These are phyloP conservation scores for Abortiporus biennis DNA, from an alignment of 1,284 basidiomycete species.

Conservation along the genomic window DNA sequence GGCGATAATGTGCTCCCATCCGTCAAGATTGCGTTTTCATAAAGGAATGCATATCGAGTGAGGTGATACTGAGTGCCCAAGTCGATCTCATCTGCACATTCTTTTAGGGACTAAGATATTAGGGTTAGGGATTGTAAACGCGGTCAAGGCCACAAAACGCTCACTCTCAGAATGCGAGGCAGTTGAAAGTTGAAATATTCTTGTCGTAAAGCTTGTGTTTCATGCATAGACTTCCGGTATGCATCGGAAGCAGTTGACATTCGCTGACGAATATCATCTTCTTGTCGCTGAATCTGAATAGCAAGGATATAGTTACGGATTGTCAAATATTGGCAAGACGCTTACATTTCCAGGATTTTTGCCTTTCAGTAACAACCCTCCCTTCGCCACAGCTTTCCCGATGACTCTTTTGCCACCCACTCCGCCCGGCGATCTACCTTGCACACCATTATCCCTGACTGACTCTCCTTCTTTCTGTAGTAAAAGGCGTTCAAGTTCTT, in stretches of 20 bases:
- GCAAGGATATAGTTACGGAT: neutral
- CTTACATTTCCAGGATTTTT: conserved; percentile 87
- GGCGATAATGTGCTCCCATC: conserved; percentile 86
- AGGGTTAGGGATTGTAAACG: conserved; percentile 2
- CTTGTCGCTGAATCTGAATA: conserved; percentile 80
- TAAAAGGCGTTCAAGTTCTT: conserved; percentile 92
- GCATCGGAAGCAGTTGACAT: conserved; percentile 85
- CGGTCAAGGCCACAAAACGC: conserved; percentile 18
- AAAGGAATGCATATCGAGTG: conserved; percentile 90
- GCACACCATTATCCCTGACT: conserved; percentile 72
- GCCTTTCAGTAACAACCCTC: conserved; percentile 85
- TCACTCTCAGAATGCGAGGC: conserved; percentile 86
- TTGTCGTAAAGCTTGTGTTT: conserved; percentile 86
- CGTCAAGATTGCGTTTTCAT: conserved; percentile 84
- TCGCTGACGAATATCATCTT: conserved; percentile 86
- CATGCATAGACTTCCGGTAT: conserved; percentile 88
- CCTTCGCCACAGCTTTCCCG: conserved; percentile 88
- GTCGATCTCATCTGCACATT: conserved; percentile 94
- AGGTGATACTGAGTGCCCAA: conserved; percentile 96
- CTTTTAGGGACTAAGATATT: conserved; percentile 75
- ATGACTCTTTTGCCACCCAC: conserved; percentile 71
- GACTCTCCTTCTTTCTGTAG: conserved; percentile 94
- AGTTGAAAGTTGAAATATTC: conserved; percentile 98
- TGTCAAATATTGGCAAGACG: conserved; percentile 10
- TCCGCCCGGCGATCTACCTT: conserved; percentile 46